Evolutionary conservation across 768 basidiomycete species (phyloP).

Genomic region (Mycena floridula): DNA sequence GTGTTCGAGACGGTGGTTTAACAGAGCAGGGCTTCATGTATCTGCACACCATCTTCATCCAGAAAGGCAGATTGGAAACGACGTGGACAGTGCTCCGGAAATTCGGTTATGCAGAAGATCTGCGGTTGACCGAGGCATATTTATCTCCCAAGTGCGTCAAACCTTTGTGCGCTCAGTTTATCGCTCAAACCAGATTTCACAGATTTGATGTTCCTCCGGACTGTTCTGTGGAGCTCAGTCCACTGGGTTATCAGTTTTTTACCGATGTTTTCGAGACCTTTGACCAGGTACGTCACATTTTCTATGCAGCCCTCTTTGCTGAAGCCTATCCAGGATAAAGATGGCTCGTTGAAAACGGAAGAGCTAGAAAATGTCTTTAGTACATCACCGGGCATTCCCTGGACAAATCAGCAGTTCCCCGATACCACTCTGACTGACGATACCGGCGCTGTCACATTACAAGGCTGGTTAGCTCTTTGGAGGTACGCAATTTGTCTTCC

Average conservation of each 20-base stretch:
- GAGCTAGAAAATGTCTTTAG: conserved; percentile 89
- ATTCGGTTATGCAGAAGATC: conserved; percentile 94
- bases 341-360: conserved; percentile 78
- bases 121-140: conserved; percentile 84
- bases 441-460: conserved; percentile 85
- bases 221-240: conserved; percentile 92
- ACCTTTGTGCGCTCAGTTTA: conserved; percentile 8
- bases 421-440: conserved; percentile 87
- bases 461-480: conserved; percentile 99
- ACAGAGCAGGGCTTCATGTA: conserved; percentile 93
- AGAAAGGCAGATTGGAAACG: conserved; percentile 90
- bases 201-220: conserved; percentile 93
- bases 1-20: conserved; percentile 72
- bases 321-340: conserved; percentile 65
- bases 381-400: conserved; percentile 96
- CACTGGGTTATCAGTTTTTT: conserved; percentile 93
- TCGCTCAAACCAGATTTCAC: conserved; percentile 6
- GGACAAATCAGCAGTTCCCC: conserved; percentile 86
- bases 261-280: conserved; percentile 95
- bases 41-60: conserved; percentile 95
- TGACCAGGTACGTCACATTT: conserved; percentile 62
- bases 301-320: background rate
- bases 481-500: conserved; percentile 44
- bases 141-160: conserved; percentile 75
- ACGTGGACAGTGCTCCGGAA: conserved; percentile 95